Base-by-base conservation (phyloP, 257 asterid genomes). In the Penstemon newberryi region DNA sequence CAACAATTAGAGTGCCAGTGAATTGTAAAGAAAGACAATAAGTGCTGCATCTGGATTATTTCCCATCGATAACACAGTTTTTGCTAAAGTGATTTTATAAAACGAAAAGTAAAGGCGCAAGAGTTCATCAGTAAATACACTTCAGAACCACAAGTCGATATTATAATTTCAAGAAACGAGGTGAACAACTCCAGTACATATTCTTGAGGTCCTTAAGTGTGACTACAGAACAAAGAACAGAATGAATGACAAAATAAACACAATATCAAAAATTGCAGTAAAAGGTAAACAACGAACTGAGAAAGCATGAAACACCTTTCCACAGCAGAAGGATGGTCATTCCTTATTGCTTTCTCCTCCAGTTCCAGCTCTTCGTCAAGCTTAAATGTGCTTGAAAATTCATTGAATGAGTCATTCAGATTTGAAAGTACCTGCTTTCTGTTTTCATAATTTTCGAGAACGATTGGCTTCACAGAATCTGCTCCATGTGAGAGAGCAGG, bases 331-430 rank as follows among this genome's bases (percentile, higher is more conserved):
- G 46, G 70, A 55, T 82, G 72, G 46, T 73, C 73, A 50, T 69
- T 56, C 36, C 53, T 66, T 43, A 9, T 74, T 33, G 60, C 42
- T 78, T 87, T 84, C 71, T 73, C 87, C 77, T 81, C 91, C 77
- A 78, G 63, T 66, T 86, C 99, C 74, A 90, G 87, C 81, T 88
- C 96, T 77, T 91, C 97, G 10, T 86, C 97, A 18, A 86, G 87
- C 87, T 81, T 78, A 72, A 91, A 85, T 58, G 96, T 82, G 86
- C 73, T 83, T 59, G 86, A 81, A 74, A 85, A 86, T 77, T 87
- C 89, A 83, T 76, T 69, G 55, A 89, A 77, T 4, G 73, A 76
- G 78, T 81, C 92, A 68, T 67, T 61, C 54, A 57, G 59, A 75
- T 66, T 67, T 38, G 91, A 66, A 70, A 75, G 56, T 51, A 40